Conservation (phyloP, 2,329 filamentous ascomycete species). For the Aureobasidium sp. region DNA sequence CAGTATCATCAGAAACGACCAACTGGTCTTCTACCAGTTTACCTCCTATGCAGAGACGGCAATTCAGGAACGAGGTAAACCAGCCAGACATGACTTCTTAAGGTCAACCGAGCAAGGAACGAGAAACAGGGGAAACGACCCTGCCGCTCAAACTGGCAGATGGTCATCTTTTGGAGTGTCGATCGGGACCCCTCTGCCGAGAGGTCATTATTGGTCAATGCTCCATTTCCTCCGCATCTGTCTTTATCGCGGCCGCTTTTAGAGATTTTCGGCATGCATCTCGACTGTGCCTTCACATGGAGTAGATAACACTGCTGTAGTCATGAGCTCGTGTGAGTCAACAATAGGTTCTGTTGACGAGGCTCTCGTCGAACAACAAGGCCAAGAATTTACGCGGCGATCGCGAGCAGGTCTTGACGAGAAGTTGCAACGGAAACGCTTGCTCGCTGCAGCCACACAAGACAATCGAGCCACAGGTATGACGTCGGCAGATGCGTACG, state of each 20-base stretch:
- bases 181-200: not conserved
- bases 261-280: not conserved
- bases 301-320: not conserved
- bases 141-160: not conserved
- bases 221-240: not conserved
- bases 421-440: not conserved
- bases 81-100: conserved; percentile 26
- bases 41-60: conserved; percentile 38
- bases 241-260: not conserved
- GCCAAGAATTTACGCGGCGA: not conserved
- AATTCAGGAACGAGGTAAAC: conserved; percentile 42
- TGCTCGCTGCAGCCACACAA: not conserved
- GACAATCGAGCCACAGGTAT: not conserved
- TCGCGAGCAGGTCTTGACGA: not conserved
- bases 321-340: not conserved
- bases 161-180: not conserved
- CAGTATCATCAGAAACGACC: conserved; percentile 39
- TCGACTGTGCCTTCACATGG: not conserved
- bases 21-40: conserved; percentile 37
- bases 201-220: not conserved
- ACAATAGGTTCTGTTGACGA: not conserved
- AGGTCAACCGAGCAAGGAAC: not conserved
- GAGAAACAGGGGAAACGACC: not conserved
- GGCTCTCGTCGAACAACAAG: not conserved
- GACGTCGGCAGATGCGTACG: not conserved